These are phyloP conservation scores for Lecanicillium sp. DNA, from an alignment of 2,329 filamentous ascomycete genomes.

Conservation along the genomic window DNA sequence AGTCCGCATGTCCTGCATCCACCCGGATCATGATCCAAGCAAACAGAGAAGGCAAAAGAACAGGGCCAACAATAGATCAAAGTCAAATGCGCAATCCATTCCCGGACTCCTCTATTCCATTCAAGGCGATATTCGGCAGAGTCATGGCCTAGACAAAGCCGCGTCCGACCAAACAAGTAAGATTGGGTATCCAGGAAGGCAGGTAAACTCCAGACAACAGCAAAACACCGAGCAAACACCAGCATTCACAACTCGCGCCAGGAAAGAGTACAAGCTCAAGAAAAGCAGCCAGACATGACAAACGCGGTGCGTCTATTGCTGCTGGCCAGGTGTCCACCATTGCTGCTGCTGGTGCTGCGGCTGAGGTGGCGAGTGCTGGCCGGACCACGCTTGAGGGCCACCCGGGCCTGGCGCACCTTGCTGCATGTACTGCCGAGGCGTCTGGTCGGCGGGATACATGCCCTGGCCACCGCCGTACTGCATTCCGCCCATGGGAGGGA, in stretches of 20 bases:
- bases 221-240: slow-evolving; percentile 9
- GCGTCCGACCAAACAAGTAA: slow-evolving; percentile 17
- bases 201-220: slow-evolving; percentile 18
- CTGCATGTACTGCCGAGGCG: slow-evolving; percentile 61
- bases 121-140: slow-evolving; percentile 12
- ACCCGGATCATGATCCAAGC: too few species aligned
- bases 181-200: slow-evolving; percentile 27
- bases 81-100: too few species aligned
- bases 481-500: slow-evolving; percentile 55
- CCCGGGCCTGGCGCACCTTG: slow-evolving; percentile 39
- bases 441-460: slow-evolving; percentile 56
- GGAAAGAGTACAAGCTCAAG: slow-evolving; percentile 8
- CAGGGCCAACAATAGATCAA: slow-evolving; percentile 4
- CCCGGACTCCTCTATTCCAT: slow-evolving; percentile 32
- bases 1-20: too few species aligned
- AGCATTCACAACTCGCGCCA: slow-evolving; percentile 6
- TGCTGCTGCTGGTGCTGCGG: slow-evolving; percentile 4
- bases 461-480: slow-evolving; percentile 48
- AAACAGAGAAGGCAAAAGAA: too few species aligned
- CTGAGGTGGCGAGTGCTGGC: slow-evolving; percentile 52
- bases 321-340: slow-evolving; percentile 11
- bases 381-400: slow-evolving; percentile 44
- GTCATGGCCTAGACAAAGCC: slow-evolving; percentile 19
- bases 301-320: slow-evolving; percentile 7
- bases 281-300: slow-evolving; percentile 7